Evolutionary conservation across 2,329 filamentous ascomycete species (phyloP), one percentile per base, ranked within the genome.

Genomic region (Bisporella sp.): DNA sequence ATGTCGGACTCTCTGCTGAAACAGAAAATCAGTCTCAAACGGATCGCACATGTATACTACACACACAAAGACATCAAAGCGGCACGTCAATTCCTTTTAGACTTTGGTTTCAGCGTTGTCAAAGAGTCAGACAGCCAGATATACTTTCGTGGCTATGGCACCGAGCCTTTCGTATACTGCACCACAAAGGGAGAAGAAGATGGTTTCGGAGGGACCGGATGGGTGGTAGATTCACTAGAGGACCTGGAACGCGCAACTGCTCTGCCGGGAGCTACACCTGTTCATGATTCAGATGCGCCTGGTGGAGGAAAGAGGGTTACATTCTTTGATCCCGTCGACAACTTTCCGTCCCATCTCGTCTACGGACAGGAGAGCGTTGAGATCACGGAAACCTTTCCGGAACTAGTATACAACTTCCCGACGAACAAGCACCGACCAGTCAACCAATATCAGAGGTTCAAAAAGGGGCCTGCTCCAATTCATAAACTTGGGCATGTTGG

Each of bases 91-190:
- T 62, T 62, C 50, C 54, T 59, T 44, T 55, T 60, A 21, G 58
- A 61, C 40, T 61, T 62, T 41, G 60, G 60, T n/a, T 48, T 60
- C 31, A 58, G 48, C 42, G 41, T 47, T 1, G 33, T 42, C 11
- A 32, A 54, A 6, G 44, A 46, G 12, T 56, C 54, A 5, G 54
- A 51, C 31, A 66, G 73, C 43, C 71, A 67, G 50, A 75, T 77
- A 32, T 85, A 78, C 68, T 82, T 75, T 63, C 74, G 78, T 40
- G 81, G 81, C 13, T 84, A 82, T 59, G 79, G 81, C 11, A 67
- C 66, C 5, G 79, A 84, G 57, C 78, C 79, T 9, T 83, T 79
- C 61, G 68, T 82, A 2, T 71, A 83, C 42, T 80, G 77, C 55
- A 73, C 78, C 45, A 70, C 72, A 52, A 68, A 69, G 46, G 71